Percentiles rank a stretch among this genome's conserved stretches.
phyloP scores from a whole-genome alignment of 352 stramenopile genomes.

The Aphanomyces cochlioides region DNA sequence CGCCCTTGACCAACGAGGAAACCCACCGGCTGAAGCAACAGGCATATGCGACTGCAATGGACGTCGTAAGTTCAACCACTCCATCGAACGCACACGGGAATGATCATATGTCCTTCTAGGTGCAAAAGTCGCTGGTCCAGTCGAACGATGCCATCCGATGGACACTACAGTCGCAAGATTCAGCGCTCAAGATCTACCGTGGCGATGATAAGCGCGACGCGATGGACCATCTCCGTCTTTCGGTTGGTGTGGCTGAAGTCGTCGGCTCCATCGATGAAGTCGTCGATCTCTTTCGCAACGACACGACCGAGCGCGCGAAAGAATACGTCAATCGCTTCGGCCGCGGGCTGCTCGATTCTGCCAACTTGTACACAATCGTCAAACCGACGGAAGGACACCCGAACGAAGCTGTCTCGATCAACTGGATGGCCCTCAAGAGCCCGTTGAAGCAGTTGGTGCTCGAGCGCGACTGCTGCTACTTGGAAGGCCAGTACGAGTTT shows the following conservation, averaged over 20 bases:
- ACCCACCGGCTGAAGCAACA: conserved; percentile 1
- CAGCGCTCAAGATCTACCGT: conserved; percentile 2
- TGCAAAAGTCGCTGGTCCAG: conserved; percentile 13
- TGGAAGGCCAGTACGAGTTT: conserved; percentile 13
- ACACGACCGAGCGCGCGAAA: background rate
- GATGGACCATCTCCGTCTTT: background rate
- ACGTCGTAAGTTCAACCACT: background rate
- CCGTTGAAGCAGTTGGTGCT: background rate
- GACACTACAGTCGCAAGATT: background rate
- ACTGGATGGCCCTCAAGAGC: background rate
- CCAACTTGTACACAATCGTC: background rate
- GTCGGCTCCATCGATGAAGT: background rate
- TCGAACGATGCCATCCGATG: background rate
- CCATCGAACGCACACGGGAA: background rate
- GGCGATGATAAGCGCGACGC: background rate
- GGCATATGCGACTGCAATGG: conserved; percentile 8
- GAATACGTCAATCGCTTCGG: conserved; percentile 2
- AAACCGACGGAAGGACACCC: background rate
- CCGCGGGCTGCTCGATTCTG: background rate
- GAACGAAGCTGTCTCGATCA: background rate
- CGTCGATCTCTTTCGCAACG: background rate
- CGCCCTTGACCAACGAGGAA: background rate
- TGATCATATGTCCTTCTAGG: background rate
- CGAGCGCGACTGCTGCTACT: background rate
- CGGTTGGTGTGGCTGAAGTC: background rate